Base-by-base conservation (phyloP, 441 rosid species). In the Kokia cookei region DNA sequence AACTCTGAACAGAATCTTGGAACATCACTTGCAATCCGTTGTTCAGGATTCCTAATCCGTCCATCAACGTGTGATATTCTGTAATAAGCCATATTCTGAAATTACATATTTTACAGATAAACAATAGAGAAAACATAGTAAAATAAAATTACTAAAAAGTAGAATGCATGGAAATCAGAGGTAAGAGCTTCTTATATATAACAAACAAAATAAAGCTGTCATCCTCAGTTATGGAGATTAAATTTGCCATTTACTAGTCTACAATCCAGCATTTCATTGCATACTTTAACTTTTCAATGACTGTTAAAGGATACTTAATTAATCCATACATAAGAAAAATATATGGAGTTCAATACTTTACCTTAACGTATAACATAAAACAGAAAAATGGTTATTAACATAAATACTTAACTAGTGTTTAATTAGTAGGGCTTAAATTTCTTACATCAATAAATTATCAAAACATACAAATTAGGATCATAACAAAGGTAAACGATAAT, bases 51-150 rank as follows among this genome's bases (percentile, higher is more conserved):
- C 51, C 90, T 83, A 80, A 96, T 85, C 77, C 99, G 93, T 65
- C 95, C 94, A 83, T 96, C 99, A 72, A 96, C 97, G 73, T 96
- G 98, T 71, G 98, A 93, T 82, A 96, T 85, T 82, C 94, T 96
- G 86, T 96, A 96, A 84, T 96, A 96, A 4, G 92, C 96, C 98
- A 96, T 94, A 81, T 93, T 94, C 99, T 96, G 95, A 77, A 84
- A 78, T 75, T 70, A 69, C 67, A 68, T 22, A 79, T 81, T 73
- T 69, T 47, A 54, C 63, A 4, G 45, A 69, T 65, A 62, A 75
- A 40, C 59, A 68, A 76, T 24, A 53, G n/a, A 78, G 58, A 72
- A 35, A 72, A 68, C 37, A 65, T 71, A 26, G 63, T 67, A 59
- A 40, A 40, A 40, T 7, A 2, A 40, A 40, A 77, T 24, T 14